Conservation (phyloP, 73 alveolate genomes). For the Paraurostyla sp. region DNA sequence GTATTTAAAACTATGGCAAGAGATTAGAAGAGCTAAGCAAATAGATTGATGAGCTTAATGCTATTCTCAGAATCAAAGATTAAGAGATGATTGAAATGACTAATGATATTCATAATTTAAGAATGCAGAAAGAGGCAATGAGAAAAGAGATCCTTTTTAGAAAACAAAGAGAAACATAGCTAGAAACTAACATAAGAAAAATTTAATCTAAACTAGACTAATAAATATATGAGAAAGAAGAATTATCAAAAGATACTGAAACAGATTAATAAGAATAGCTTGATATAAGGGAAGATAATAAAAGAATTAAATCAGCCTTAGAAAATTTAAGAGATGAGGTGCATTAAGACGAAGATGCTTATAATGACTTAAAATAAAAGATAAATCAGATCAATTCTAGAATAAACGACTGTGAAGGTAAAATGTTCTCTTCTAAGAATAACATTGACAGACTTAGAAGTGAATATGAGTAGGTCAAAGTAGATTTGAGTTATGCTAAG, state of each 20-base stretch:
- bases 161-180: constrained; percentile 17
- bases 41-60: constrained; percentile 33
- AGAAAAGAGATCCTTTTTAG: constrained; percentile 32
- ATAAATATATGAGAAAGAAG: constrained; percentile 3
- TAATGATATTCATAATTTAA: constrained; percentile 22
- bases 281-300: neutral
- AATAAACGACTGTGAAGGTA: neutral
- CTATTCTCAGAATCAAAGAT: constrained; percentile 33
- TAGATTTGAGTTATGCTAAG: constrained; percentile 8
- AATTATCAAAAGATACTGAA: neutral
- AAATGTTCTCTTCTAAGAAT: neutral
- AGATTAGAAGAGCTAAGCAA: constrained; percentile 36
- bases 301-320: neutral
- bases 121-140: constrained; percentile 24
- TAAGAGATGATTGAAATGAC: constrained; percentile 48
- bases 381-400: neutral
- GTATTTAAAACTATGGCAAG: constrained; percentile 25
- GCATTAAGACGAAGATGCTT: neutral
- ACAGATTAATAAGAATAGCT: neutral
- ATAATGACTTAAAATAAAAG: neutral
- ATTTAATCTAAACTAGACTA: neutral
- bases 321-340: neutral
- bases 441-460: constrained; percentile 7
- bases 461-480: neutral
- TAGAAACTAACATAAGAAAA: constrained; percentile 30